phyloP scores from a whole-genome alignment of 371 early-diverging fungal species.

The Saksenaea oblongispora region DNA sequence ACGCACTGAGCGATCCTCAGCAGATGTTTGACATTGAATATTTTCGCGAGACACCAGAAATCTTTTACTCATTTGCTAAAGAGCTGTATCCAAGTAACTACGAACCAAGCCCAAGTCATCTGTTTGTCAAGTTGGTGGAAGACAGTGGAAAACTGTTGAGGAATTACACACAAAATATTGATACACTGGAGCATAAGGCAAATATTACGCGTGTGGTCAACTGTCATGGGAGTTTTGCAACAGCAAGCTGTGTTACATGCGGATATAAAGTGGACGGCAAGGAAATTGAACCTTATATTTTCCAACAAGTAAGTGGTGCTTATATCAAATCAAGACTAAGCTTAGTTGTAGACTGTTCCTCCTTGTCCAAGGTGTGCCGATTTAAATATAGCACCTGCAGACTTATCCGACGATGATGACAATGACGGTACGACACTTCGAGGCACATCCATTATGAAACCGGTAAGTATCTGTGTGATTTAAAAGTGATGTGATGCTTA shows the following conservation, averaged over 20 bases:
- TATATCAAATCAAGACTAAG: not conserved
- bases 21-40: conserved; percentile 93
- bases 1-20: conserved; percentile 79
- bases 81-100: conserved; percentile 91
- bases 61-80: conserved; percentile 93
- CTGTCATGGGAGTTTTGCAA: conserved; percentile 93
- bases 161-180: conserved; percentile 99
- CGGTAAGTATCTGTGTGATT: conserved; percentile 25
- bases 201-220: conserved; percentile 86
- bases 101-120: conserved; percentile 90
- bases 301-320: conserved; percentile 42
- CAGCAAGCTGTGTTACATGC: conserved; percentile 89
- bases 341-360: conserved; percentile 32
- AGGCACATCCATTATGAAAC: conserved; percentile 49
- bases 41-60: conserved; percentile 81
- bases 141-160: conserved; percentile 80
- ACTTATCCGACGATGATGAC: conserved; percentile 32
- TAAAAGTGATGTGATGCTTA: not conserved
- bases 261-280: conserved; percentile 75
- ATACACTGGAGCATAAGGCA: conserved; percentile 92
- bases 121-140: conserved; percentile 89
- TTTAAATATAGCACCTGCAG: not conserved
- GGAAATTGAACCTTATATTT: conserved; percentile 78
- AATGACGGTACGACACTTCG: conserved; percentile 14
- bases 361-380: conserved; percentile 44